Conservation (phyloP, 371 early-diverging fungal genomes). For the Lichtheimia ornata region DNA sequence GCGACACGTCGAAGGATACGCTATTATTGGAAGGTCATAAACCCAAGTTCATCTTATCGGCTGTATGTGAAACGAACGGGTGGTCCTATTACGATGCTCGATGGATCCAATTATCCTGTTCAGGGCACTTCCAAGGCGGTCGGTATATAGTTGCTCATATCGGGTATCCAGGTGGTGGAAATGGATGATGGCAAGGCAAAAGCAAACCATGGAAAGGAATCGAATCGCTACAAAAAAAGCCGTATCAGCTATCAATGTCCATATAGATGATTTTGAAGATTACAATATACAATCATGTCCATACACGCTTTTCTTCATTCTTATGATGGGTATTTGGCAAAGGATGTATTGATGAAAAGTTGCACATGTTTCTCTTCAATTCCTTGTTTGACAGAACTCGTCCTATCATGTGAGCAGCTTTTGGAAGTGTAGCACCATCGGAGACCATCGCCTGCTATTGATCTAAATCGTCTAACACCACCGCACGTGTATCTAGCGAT, state of each 20-base stretch:
- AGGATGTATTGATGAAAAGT: no score
- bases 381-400: no score
- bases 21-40: constrained; percentile 30
- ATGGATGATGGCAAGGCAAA: constrained; percentile 71
- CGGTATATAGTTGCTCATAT: constrained; percentile 18
- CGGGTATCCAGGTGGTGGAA: constrained; percentile 59
- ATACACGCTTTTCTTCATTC: no score
- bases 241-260: neutral
- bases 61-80: constrained; percentile 55
- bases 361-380: no score
- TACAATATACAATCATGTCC: no score
- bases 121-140: constrained; percentile 47
- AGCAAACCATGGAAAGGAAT: constrained; percentile 57
- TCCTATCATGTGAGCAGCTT: no score
- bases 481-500: no score
- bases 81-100: constrained; percentile 56
- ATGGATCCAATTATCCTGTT: constrained; percentile 45
- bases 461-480: no score
- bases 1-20: constrained; percentile 33
- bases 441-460: no score
- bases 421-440: no score
- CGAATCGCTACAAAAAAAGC: constrained; percentile 21
- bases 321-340: no score
- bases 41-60: constrained; percentile 38
- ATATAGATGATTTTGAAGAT: no score